These are phyloP conservation scores for Trichoderma afroharzianum DNA, from an alignment of 2,329 filamentous ascomycete genomes.

Conservation along the genomic window DNA sequence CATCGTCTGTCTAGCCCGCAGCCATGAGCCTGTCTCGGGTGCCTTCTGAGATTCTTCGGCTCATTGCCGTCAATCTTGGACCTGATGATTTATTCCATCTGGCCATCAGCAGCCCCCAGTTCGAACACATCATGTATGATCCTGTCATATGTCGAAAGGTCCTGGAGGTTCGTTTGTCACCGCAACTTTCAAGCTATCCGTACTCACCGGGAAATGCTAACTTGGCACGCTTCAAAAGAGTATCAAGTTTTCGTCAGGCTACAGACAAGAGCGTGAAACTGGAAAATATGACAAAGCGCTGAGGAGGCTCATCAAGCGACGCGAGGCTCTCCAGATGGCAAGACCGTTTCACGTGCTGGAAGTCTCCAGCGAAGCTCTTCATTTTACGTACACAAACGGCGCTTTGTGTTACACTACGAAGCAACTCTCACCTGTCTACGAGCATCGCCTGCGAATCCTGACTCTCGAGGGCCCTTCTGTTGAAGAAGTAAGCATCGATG, in stretches of 20 bases:
- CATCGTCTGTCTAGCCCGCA: background rate
- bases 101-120: conserved; percentile 47
- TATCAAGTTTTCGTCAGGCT: conserved; percentile 24
- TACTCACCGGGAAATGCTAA: background rate
- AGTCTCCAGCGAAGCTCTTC: conserved; percentile 56
- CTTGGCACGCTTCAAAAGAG: conserved; percentile 15
- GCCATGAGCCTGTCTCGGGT: conserved; percentile 38
- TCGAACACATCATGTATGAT: conserved; percentile 50
- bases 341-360: conserved; percentile 56
- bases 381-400: conserved; percentile 61
- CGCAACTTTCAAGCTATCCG: background rate
- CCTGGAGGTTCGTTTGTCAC: conserved; percentile 48
- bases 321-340: conserved; percentile 56
- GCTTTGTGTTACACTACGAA: conserved; percentile 60
- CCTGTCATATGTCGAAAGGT: conserved; percentile 55
- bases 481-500: conserved; percentile 54
- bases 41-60: conserved; percentile 63
- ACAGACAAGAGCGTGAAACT: conserved; percentile 20
- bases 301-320: conserved; percentile 58
- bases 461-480: conserved; percentile 49
- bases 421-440: conserved; percentile 27
- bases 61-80: conserved; percentile 52
- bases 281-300: conserved; percentile 34
- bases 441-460: conserved; percentile 51
- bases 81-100: conserved; percentile 58